Evolutionary conservation across 768 basidiomycete species (phyloP), one percentile per base, ranked within the genome.

Genomic region (Chalciporus pseudorubinellus): DNA sequence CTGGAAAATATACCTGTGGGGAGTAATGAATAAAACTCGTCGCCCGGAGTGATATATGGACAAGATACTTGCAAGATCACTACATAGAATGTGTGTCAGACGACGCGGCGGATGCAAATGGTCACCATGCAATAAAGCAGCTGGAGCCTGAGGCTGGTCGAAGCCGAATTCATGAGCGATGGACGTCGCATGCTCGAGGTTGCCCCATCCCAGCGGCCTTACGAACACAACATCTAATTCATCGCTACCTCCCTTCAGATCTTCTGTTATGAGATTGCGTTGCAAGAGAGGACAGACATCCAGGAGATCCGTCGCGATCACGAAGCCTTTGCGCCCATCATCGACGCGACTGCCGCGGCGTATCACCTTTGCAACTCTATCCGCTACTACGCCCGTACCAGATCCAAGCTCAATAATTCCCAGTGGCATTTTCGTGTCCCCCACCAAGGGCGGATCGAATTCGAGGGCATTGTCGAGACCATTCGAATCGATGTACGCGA

Each of bases 1-100:
- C 82, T 0, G 89, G 88, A 61, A 94, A 94, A 68, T 95, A 95
- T 12, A 95, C 80, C 87, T 93, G 57, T 9, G 50, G 24, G 44
- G 28, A 49, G 42, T n/a, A 44, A 44, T 24, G n/a, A 39, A 29
- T 29, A 6, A 26, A 51, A 18, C n/a, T n/a, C 18, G 10, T 16
- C 11, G 18, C 31, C 14, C 14, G 21, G 26, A 26, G 6, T 47
- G 11, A 48, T n/a, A 26, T 33, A 36, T 18, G 6, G 36, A 57
- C 28, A 18, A 33, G 34, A 21, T 36, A 77, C 83, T 63, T 70
- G 90, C 90, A 48, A 94, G 77, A 69, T 93, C 91, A 64, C 92
- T 92, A 68, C 90, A 89, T 19, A 92, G 65, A 40, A 94, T 77
- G 61, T 90, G 87, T 1, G 84, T 85, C 46, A 81, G 60, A 26